Base-by-base conservation (phyloP, 2,329 filamentous ascomycete genomes). In the Pseudopyricularia javanii region DNA sequence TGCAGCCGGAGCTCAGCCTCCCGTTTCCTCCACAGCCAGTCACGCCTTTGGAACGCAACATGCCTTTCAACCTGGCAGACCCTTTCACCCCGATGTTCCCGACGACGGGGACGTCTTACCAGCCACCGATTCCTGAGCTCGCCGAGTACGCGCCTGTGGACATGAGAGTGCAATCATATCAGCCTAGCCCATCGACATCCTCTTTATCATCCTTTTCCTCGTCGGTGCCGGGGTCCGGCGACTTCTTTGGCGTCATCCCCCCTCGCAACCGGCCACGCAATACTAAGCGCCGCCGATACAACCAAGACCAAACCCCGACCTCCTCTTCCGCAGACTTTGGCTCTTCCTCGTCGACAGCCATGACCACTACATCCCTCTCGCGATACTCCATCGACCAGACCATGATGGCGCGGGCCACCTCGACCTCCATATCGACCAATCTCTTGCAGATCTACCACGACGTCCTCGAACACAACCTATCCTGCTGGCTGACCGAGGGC, bases 401-500 rank as follows among this genome's bases (percentile, higher is more conserved):
- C 5, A 60, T 70, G 55, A 60, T 63, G 7, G 47, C 56, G 1
- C 57, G 55, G 1, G 60, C 60, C 2, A 68, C 70, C 48, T 63
- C 59, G 28, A 54, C 57, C 40, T 65, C 71, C 26, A 68, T 76
- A 53, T 69, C 69, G 1, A 65, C 71, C 40, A 68, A 63, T 14
- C 62, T 77, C 17, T 61, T 77, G 50, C 68, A 67, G 47, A 71
- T 78, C 33, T 79, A 78, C 58, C 75, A 78, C 56, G 74, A 78
- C 56, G 75, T 74, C 30, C 66, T 78, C 56, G 75, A 78, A 56
- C 72, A 76, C 57, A 74, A 71, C 12, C 61, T 78, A 7, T 72
- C 74, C 2, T 78, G 75, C 58, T 79, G 75, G 75, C 57, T 78
- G 17, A 75, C 74, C 0, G 75, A 78, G 55, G 66, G 69, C 48